Percentiles rank a stretch among this genome's conserved stretches.
Conservation (phyloP, 345 rosid species). For the Pugionium cornutum region DNA sequence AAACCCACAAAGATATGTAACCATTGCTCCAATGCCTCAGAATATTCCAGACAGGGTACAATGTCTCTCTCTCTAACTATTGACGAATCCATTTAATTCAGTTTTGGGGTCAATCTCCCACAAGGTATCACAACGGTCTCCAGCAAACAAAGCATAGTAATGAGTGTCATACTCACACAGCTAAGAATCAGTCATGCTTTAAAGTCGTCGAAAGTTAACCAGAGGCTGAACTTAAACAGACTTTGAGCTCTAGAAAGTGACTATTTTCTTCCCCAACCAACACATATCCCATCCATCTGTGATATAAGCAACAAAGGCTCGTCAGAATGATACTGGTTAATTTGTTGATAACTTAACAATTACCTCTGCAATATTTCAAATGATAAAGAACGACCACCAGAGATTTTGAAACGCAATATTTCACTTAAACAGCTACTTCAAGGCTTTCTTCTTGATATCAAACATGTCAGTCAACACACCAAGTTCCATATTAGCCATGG, state of each 20-base stretch:
- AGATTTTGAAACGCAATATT: neutral
- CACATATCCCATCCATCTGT: constrained; percentile 59
- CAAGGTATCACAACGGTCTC: neutral
- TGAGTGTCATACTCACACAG: neutral
- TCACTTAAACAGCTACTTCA: constrained; percentile 59
- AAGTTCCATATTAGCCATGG: constrained; percentile 59
- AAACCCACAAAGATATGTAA: constrained; percentile 80
- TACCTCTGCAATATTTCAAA: no score
- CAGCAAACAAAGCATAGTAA: neutral
- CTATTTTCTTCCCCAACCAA: constrained; percentile 65
- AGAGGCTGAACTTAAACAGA: neutral
- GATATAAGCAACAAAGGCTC: neutral
- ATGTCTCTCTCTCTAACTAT: constrained; percentile 81
- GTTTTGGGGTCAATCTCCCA: constrained; percentile 34
- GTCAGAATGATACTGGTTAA: neutral
- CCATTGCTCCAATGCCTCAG: constrained; percentile 77
- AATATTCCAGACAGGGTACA: constrained; percentile 88
- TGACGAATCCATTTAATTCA: constrained; percentile 42
- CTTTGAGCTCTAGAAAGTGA: constrained; percentile 34
- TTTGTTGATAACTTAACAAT: no score
- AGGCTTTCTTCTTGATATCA: constrained; percentile 68
- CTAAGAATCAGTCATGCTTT: constrained; percentile 2
- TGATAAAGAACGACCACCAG: no score
- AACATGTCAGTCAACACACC: constrained; percentile 75
- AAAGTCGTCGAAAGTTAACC: neutral